A percentile compares a stretch with the other conserved stretches of the same genome.
Conservation (phyloP, 1,284 basidiomycete genomes). For the Cryptococcus amylolentus region DNA sequence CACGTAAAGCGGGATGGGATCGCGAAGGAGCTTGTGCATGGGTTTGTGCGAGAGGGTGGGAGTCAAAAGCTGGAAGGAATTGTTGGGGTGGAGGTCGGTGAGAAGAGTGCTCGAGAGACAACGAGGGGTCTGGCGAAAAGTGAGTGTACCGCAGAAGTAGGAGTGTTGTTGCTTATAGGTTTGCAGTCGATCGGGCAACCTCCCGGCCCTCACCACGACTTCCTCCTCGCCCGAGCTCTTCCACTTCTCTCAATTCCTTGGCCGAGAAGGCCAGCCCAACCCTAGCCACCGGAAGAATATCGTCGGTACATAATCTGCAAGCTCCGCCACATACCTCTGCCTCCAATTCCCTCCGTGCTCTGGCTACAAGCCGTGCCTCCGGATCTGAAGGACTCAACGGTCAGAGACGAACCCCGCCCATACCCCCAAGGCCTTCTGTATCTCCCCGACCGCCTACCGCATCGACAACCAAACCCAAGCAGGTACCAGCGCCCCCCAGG, state of each 20-base stretch:
- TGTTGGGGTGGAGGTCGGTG: slow-evolving; percentile 15
- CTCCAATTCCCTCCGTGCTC: slow-evolving; percentile 7
- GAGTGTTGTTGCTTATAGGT: not conserved
- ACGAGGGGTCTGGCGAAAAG: slow-evolving; percentile 23
- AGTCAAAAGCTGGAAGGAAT: slow-evolving; percentile 11
- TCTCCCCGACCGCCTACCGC: not conserved
- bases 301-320: slow-evolving; percentile 7
- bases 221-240: slow-evolving; percentile 14
- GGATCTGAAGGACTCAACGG: not conserved
- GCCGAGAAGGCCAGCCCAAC: slow-evolving; percentile 10
- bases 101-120: slow-evolving; percentile 18
- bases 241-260: slow-evolving; percentile 6
- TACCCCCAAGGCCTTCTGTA: slow-evolving; percentile 10
- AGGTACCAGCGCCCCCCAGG: not conserved
- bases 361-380: slow-evolving; percentile 2
- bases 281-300: slow-evolving; percentile 4
- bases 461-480: not conserved
- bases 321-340: slow-evolving; percentile 11
- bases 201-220: slow-evolving; percentile 4
- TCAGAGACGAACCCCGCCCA: slow-evolving; percentile 13
- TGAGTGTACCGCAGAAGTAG: slow-evolving; percentile 3
- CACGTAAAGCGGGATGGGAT: slow-evolving; percentile 66
- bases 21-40: slow-evolving; percentile 55
- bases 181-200: slow-evolving; percentile 1
- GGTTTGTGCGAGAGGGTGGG: slow-evolving; percentile 9